Evolutionary conservation across 495 filamentous ascomycete genomes (phyloP).

Genomic region (Penicillium cinerascens): DNA sequence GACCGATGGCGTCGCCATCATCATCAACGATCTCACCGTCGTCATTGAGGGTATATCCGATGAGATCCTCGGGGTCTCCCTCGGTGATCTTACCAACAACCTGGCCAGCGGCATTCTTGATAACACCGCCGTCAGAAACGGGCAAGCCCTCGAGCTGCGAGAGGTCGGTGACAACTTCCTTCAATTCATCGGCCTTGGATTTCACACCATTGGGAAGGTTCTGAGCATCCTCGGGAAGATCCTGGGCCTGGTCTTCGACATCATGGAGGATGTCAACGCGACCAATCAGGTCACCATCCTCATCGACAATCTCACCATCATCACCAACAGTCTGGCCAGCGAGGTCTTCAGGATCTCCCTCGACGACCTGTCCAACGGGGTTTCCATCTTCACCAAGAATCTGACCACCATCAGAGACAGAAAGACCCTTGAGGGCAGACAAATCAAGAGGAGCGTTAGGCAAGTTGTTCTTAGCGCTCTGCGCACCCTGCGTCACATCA

Average conservation of each 20-base stretch:
- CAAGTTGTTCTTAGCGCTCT: slow-evolving; percentile 28
- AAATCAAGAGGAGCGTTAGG: slow-evolving; percentile 46
- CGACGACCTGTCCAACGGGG: slow-evolving; percentile 36
- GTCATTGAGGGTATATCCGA: slow-evolving; percentile 56
- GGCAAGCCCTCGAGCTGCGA: slow-evolving; percentile 53
- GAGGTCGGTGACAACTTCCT: slow-evolving; percentile 23
- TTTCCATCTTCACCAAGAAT: slow-evolving; percentile 39
- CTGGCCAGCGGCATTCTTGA: slow-evolving; percentile 53
- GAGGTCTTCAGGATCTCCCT: slow-evolving; percentile 43
- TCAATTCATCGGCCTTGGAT: slow-evolving; percentile 13
- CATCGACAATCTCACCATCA: slow-evolving; percentile 50
- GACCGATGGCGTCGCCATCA: slow-evolving; percentile 60
- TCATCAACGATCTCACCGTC: slow-evolving; percentile 63
- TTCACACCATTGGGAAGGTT: slow-evolving; percentile 10
- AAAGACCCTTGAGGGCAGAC: slow-evolving; percentile 64
- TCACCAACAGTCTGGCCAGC: slow-evolving; percentile 51
- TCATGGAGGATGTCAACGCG: slow-evolving; percentile 41
- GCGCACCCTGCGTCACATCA: slow-evolving; percentile 14
- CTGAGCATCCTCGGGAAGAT: slow-evolving; percentile 15
- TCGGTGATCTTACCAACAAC: slow-evolving; percentile 58
- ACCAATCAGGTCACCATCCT: slow-evolving; percentile 48
- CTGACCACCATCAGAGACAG: slow-evolving; percentile 49
- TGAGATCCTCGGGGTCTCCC: slow-evolving; percentile 58
- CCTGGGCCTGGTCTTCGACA: slow-evolving; percentile 26
- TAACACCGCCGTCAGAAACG: slow-evolving; percentile 54